Conservation (phyloP, 768 basidiomycete species). For the Lentinus tigrinus region DNA sequence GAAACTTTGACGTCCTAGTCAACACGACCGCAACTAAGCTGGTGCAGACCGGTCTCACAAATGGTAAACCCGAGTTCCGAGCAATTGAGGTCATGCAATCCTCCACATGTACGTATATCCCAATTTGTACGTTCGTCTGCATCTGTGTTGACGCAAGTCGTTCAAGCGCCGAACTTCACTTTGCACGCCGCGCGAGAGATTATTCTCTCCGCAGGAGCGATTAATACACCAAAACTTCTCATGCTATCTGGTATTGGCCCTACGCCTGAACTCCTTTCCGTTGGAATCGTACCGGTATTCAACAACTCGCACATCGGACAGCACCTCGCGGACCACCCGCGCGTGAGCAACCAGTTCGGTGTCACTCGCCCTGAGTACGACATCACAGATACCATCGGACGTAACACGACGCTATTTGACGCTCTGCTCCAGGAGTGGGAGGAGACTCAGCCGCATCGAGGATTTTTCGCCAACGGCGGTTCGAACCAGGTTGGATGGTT, state of each 20-base stretch:
- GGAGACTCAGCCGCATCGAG: constrained; percentile 1
- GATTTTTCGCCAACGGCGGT: constrained; percentile 2
- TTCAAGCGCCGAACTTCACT: neutral
- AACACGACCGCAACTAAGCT: constrained; percentile 21
- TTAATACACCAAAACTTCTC: constrained; percentile 25
- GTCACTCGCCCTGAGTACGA: constrained; percentile 8
- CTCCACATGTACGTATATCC: neutral
- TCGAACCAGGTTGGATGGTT: constrained; percentile 11
- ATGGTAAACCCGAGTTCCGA: constrained; percentile 2
- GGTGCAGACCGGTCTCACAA: neutral
- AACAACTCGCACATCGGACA: constrained; percentile 29
- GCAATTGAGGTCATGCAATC: constrained; percentile 9
- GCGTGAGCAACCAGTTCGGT: constrained; percentile 16
- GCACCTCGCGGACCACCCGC: constrained; percentile 29
- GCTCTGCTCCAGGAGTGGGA: constrained; percentile 14
- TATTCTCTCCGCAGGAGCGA: constrained; percentile 23
- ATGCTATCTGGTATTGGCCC: constrained; percentile 32
- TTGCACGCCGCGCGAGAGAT: constrained; percentile 22
- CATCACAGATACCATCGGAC: constrained; percentile 9
- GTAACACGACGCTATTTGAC: constrained; percentile 10
- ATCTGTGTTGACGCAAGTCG: neutral
- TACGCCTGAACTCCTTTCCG: constrained; percentile 11
- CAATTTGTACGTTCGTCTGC: neutral
- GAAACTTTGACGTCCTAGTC: constrained; percentile 21
- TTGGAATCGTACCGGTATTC: constrained; percentile 22